These are phyloP conservation scores for Didymella arachidicola DNA, from an alignment of 2,329 filamentous ascomycete species.

Conservation along the genomic window DNA sequence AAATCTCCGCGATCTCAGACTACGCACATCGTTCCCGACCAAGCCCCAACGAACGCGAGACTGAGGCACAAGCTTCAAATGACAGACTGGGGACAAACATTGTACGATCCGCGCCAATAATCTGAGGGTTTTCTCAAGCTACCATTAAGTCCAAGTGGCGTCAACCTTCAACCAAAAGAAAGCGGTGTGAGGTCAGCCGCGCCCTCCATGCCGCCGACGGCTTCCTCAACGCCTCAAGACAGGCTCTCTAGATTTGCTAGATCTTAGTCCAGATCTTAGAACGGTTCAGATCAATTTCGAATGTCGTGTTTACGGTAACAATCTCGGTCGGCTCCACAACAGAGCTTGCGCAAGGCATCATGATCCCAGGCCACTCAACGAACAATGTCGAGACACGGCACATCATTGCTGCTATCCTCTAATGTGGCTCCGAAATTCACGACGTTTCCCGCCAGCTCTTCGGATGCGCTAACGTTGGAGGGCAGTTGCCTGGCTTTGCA, in stretches of 20 bases:
- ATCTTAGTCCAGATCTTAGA: background rate
- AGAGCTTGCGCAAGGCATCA: background rate
- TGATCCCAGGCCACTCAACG: background rate
- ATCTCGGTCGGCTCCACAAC: background rate
- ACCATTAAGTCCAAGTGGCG: background rate
- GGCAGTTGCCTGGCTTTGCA: too few relatives aligned
- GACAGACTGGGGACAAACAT: background rate
- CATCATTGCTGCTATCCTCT: background rate
- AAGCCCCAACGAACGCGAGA: background rate
- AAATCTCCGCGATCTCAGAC: background rate
- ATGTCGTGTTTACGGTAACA: background rate
- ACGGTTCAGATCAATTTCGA: background rate
- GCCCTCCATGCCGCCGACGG: background rate
- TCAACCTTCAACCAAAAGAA: background rate
- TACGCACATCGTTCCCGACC: background rate
- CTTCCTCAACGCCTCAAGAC: background rate
- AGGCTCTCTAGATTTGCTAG: background rate
- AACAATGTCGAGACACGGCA: background rate
- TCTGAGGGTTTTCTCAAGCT: background rate
- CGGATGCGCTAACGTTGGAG: too few relatives aligned
- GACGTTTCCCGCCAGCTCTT: too few relatives aligned
- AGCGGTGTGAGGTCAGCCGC: conserved; percentile 6
- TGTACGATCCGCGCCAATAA: conserved; percentile 9
- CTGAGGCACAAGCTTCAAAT: background rate
- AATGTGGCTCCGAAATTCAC: too few relatives aligned